A percentile compares a stretch with the other conserved stretches of the same genome.
Evolutionary conservation across 257 asterid genomes (phyloP).

Genomic region (Craterostigma plantagineum): DNA sequence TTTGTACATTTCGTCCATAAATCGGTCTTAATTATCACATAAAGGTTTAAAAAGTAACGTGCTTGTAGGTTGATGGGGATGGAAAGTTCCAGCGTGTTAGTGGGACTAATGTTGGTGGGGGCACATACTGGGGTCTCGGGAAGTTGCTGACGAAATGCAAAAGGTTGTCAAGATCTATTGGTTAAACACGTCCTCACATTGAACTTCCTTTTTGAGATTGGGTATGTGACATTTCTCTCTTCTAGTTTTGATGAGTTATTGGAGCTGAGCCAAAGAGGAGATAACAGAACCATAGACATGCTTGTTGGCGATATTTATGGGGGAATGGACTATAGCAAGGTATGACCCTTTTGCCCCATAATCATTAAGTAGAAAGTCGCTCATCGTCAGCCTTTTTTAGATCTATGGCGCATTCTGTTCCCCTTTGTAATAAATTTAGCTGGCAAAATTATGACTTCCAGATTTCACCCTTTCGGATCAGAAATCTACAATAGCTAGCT

Average conservation of each 20-base stretch:
- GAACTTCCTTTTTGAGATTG: constrained; percentile 3
- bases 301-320: constrained; percentile 98
- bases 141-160: constrained; percentile 84
- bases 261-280: constrained; percentile 97
- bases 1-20: constrained; percentile 2
- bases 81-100: constrained; percentile 91
- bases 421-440: no score
- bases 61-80: constrained; percentile 82
- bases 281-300: constrained; percentile 88
- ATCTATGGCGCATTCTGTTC: no score
- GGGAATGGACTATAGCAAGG: constrained; percentile 98
- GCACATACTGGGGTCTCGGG: constrained; percentile 98
- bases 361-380: no score
- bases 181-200: constrained; percentile 6
- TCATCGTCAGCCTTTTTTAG: no score
- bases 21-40: constrained; percentile 5
- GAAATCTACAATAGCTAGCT: background rate
- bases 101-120: constrained; percentile 99
- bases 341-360: constrained; percentile 8
- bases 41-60: no score
- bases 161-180: constrained; percentile 29
- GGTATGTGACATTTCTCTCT: constrained; percentile 8
- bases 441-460: no score
- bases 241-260: constrained; percentile 84
- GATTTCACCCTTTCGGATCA: no score